Percentiles rank a stretch among this genome's conserved stretches.
phyloP scores from a whole-genome alignment of 148 eudicot genomes.

The Salicornia ramosissima region DNA sequence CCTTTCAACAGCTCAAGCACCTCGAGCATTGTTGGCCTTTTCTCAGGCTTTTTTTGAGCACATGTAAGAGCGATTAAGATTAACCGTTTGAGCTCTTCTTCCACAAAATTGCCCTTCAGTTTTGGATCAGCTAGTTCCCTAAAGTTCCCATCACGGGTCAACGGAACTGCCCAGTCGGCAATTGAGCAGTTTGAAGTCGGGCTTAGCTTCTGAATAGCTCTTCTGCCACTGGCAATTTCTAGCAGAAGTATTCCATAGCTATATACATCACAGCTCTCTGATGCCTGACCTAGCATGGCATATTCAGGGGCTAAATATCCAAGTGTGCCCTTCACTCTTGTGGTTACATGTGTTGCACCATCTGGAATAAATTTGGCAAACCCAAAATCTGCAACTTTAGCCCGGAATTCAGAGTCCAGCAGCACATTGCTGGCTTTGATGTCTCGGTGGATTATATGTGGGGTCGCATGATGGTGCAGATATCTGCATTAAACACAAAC shows the following conservation, averaged over 20 bases:
- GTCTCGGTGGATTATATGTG: constrained; percentile 92
- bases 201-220: constrained; percentile 59
- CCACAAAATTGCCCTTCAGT: constrained; percentile 53
- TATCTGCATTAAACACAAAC: constrained; percentile 40
- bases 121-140: constrained; percentile 64
- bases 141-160: constrained; percentile 53
- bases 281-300: constrained; percentile 70
- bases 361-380: constrained; percentile 75
- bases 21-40: constrained; percentile 76
- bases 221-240: constrained; percentile 76
- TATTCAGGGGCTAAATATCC: constrained; percentile 87
- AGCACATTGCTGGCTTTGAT: constrained; percentile 86
- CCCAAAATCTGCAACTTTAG: constrained; percentile 81
- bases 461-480: constrained; percentile 82
- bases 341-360: constrained; percentile 67
- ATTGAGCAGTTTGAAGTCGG: constrained; percentile 42
- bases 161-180: constrained; percentile 73
- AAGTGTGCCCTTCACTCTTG: constrained; percentile 66
- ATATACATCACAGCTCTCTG: constrained; percentile 79
- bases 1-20: constrained; percentile 76
- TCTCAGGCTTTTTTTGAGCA: constrained; percentile 60
- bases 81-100: constrained; percentile 62
- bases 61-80: constrained; percentile 55
- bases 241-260: constrained; percentile 87
- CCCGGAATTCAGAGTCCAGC: constrained; percentile 67